Conservation (phyloP, 2,329 filamentous ascomycete genomes). For the Juglanconis oblonga region DNA sequence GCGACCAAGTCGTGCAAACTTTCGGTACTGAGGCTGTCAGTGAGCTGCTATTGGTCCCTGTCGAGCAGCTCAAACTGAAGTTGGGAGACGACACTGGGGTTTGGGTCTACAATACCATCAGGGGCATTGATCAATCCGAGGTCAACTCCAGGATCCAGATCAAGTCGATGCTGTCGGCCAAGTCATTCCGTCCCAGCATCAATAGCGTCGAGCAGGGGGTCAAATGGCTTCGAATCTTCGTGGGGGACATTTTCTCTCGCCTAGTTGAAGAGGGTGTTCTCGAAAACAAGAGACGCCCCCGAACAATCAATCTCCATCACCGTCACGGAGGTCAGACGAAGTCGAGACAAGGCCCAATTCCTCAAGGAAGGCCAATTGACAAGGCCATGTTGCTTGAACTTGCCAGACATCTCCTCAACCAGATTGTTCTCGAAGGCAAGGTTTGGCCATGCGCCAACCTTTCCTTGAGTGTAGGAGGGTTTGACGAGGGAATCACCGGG, state of each 20-base stretch:
- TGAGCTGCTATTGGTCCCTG: constrained; percentile 68
- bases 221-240: constrained; percentile 88
- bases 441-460: constrained; percentile 93
- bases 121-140: constrained; percentile 82
- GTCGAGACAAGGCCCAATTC: constrained; percentile 74
- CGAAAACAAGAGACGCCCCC: constrained; percentile 83
- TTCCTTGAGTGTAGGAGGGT: constrained; percentile 83
- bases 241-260: constrained; percentile 84
- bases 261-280: constrained; percentile 87
- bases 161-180: constrained; percentile 96
- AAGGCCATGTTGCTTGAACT: constrained; percentile 72
- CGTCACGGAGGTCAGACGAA: constrained; percentile 69
- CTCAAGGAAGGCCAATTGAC: constrained; percentile 69
- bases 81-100: constrained; percentile 80
- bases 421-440: constrained; percentile 72
- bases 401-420: constrained; percentile 71
- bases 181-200: constrained; percentile 87
- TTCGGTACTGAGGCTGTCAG: constrained; percentile 79
- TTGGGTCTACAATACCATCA: constrained; percentile 82
- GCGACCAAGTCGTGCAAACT: constrained; percentile 75
- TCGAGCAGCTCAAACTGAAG: constrained; percentile 74
- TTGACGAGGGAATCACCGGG: constrained; percentile 80
- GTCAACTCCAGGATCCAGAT: constrained; percentile 90
- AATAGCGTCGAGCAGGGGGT: constrained; percentile 72
- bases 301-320: constrained; percentile 81